Conservation (phyloP, 768 basidiomycete genomes). For the Cystoderma amianthinum region DNA sequence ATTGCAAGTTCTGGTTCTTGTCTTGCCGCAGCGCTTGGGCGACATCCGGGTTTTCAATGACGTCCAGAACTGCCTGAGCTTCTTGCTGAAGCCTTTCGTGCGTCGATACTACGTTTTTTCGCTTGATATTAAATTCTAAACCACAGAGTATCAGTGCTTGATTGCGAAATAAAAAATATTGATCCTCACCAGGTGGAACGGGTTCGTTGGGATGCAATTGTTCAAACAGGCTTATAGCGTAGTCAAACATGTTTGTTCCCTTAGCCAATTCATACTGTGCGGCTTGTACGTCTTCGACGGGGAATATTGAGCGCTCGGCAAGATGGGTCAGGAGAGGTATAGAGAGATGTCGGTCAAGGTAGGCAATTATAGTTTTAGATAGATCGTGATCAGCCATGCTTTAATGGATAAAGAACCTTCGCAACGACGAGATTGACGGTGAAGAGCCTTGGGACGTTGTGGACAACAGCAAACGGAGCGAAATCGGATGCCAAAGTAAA, state of each 20-base stretch:
- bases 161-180: neutral
- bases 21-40: slow-evolving; percentile 92
- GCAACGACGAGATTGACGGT: too few relatives aligned
- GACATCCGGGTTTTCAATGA: slow-evolving; percentile 95
- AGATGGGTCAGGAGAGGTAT: slow-evolving; percentile 92
- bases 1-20: slow-evolving; percentile 93
- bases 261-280: slow-evolving; percentile 98
- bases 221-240: slow-evolving; percentile 73
- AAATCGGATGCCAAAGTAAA: too few relatives aligned
- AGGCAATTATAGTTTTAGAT: slow-evolving; percentile 83
- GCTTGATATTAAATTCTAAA: slow-evolving; percentile 78
- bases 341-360: slow-evolving; percentile 91
- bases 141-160: too few relatives aligned
- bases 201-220: slow-evolving; percentile 70
- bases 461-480: too few relatives aligned
- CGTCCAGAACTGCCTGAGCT: slow-evolving; percentile 89
- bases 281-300: slow-evolving; percentile 69
- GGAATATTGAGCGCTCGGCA: slow-evolving; percentile 61
- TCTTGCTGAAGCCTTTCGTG: slow-evolving; percentile 83
- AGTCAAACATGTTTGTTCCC: slow-evolving; percentile 98
- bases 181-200: slow-evolving; percentile 53
- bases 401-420: too few relatives aligned
- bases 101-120: slow-evolving; percentile 75
- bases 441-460: too few relatives aligned
- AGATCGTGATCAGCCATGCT: slow-evolving; percentile 94